Evolutionary conservation across 176 grass and related monocot species (phyloP), one percentile per base, ranked within the genome.

Genomic region (Eragrostis curvula): DNA sequence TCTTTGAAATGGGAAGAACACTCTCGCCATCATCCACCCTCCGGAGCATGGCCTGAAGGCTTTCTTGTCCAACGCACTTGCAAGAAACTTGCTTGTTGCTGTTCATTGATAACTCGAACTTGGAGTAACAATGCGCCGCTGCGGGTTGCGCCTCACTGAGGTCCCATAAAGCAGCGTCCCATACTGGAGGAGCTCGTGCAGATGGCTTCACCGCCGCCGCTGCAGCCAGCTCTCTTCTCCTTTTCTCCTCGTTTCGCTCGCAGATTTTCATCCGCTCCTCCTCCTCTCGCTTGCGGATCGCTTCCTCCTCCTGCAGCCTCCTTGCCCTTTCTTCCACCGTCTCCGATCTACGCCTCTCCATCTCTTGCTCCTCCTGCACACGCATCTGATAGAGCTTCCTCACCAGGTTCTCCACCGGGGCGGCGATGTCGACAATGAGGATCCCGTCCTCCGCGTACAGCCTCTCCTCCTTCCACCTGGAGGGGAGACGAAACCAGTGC

Each of bases 1-100:
- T 23, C 55, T 45, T 61, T 61, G 55, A 76, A 43, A 76, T 76
- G n/a, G 74, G 74, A 61, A 76, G 39, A 45, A 76, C 55, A 61
- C 6, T 24, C 13, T 60, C 55, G 9, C 45, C 13, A 49, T 36
- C 32, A 4, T 61, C 40, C 40, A 44, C 55, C 55, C 53, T 76
- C 8, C 1, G 23, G 24, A 71, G 45, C 68, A 71, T 71, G 23
- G 49, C 7, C 16, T 9, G n/a, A 18, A 44, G 40, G 40, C n/a
- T n/a, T 76, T 45, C 40, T 18, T 60, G 32, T 13, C 9, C 41
- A 25, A 76, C 9, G 4, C 3, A 9, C 36, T 61, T 18, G 23
- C 74, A 61, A 9, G 21, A 59, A 59, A 75, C 73, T 25, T 59
- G 7, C n/a, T 59, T 42, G 21, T 8, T 25, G 36, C 18, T 75